These are phyloP conservation scores for Mycocentrospora acerina DNA, from an alignment of 2,329 filamentous ascomycete genomes.

Conservation along the genomic window DNA sequence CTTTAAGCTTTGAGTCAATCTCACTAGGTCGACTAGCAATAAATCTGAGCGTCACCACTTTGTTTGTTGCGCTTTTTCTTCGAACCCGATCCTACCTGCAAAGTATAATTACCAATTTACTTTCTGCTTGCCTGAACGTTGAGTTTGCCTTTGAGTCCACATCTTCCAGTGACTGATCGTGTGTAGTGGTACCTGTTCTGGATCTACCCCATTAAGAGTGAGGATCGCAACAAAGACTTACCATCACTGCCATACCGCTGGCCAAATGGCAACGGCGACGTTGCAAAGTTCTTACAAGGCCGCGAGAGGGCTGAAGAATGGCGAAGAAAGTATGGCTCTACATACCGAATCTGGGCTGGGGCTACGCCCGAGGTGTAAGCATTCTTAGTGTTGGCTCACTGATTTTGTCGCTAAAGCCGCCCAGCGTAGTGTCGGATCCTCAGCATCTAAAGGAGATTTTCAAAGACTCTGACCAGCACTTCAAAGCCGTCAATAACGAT, in stretches of 20 bases:
- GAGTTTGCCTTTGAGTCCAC: too few species aligned
- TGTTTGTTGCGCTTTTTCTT: too few species aligned
- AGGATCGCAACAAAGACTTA: too few species aligned
- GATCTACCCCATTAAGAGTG: too few species aligned
- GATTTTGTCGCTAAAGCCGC: neutral
- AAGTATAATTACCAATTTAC: too few species aligned
- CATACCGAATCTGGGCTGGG: constrained; percentile 40
- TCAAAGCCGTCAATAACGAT: constrained; percentile 47
- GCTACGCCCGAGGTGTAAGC: constrained; percentile 43
- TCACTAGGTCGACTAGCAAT: too few species aligned
- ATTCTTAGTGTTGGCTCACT: neutral
- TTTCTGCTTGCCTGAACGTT: too few species aligned
- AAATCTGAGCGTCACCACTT: too few species aligned
- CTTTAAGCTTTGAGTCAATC: too few species aligned
- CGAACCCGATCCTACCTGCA: too few species aligned
- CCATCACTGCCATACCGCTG: constrained; percentile 5
- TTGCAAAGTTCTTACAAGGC: constrained; percentile 44
- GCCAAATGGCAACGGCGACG: constrained; percentile 28
- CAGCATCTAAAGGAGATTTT: constrained; percentile 42
- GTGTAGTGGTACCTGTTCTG: too few species aligned
- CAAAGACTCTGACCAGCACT: constrained; percentile 47
- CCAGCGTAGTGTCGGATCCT: constrained; percentile 37
- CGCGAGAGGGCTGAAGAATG: constrained; percentile 33
- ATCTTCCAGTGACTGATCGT: too few species aligned
- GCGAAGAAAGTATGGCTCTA: constrained; percentile 29